Evolutionary conservation across 768 basidiomycete species (phyloP), one percentile per base, ranked within the genome.

Genomic region (Rubroboletus pulcherrimus): DNA sequence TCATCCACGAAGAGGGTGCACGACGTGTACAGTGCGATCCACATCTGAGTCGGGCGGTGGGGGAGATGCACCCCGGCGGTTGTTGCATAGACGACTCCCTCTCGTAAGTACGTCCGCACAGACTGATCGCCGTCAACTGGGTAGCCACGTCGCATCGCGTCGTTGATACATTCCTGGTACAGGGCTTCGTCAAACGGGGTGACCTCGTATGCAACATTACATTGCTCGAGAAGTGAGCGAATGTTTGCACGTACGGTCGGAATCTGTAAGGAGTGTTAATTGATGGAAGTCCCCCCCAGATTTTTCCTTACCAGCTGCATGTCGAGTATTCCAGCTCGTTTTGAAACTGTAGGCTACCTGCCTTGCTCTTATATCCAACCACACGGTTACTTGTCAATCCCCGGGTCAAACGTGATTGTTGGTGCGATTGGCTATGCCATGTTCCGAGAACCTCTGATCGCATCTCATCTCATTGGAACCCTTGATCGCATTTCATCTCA

Each of bases 1-100:
- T n/a, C n/a, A n/a, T n/a, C 78, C 29, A 73, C 53, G 41, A 59
- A 73, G 47, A 71, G 68, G n/a, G 65, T 46, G 40, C 21, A 41
- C 3, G 21, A 10, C 12, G 40, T 41, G 40, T 12, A 41, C 21
- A 24, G 40, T 14, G 40, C 21, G 1, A 42, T 42, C 41, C 21
- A 42, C 24, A 41, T 41, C 21, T 10, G 19, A 11, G 21, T 42
- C 70, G 49, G 42, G 24, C 21, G 41, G 12, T 41, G 40, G 24
- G 12, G 21, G 12, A 42, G 41, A 24, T 42, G 19, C 6, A 24
- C 21, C 3, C 41, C 41, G 24, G 41, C 41, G 21, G 41, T 24
- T 24, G 41, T 57, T 10, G 56, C 60, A 30, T 62, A 72, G 26
- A 59, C 49, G 39, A 70, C 70, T 0, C 74, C 75, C 3, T 62